Percentiles rank a stretch among this genome's conserved stretches.
Evolutionary conservation across 495 filamentous ascomycete genomes (phyloP).

Genomic region (Aspergillus olivimuriae): DNA sequence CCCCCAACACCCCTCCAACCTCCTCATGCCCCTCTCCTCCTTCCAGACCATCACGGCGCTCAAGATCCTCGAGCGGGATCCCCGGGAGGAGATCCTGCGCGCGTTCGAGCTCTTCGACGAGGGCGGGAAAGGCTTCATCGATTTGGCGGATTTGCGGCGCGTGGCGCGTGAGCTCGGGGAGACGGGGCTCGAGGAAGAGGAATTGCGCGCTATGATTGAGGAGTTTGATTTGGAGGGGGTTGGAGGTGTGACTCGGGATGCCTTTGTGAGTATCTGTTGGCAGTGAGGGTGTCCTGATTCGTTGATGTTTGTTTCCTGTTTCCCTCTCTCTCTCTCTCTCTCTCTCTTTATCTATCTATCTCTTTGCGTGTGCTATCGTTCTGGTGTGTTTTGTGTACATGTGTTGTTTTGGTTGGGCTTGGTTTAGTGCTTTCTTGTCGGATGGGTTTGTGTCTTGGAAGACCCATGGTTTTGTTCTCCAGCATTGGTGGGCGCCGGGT

Average conservation of each 20-base stretch:
- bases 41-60: conserved; percentile 77
- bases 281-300: conserved; percentile 26
- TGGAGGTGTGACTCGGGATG: conserved; percentile 80
- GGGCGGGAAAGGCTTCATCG: conserved; percentile 75
- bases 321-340: too few relatives aligned
- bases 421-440: too few relatives aligned
- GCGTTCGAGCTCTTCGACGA: conserved; percentile 89
- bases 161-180: conserved; percentile 91
- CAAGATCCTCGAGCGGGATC: conserved; percentile 75
- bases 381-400: conserved; percentile 6
- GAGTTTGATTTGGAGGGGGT: conserved; percentile 96
- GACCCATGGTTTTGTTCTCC: neutral
- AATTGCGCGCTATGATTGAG: conserved; percentile 92
- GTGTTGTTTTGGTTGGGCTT: neutral
- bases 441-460: too few relatives aligned
- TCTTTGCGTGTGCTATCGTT: conserved; percentile 13
- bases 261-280: conserved; percentile 79
- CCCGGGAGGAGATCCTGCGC: conserved; percentile 81
- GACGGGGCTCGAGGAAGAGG: conserved; percentile 80
- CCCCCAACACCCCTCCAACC: conserved; percentile 44
- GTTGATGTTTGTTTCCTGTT: too few relatives aligned
- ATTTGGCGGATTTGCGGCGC: conserved; percentile 72
- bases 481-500: too few relatives aligned
- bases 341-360: too few relatives aligned
- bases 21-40: conserved; percentile 63